Conservation (phyloP, 129 eudicot species). For the Arctium minus region DNA sequence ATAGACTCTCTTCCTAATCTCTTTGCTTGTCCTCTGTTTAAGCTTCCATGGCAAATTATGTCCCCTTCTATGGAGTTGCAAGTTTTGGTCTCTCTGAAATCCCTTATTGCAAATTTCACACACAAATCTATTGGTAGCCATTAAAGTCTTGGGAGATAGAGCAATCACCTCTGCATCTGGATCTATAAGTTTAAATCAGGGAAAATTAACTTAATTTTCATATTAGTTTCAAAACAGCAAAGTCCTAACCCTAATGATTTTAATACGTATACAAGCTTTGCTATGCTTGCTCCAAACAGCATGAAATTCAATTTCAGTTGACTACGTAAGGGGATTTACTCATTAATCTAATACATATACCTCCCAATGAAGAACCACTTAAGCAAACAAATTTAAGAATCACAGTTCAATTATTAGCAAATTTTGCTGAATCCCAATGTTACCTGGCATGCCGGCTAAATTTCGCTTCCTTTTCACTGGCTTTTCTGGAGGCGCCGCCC, state of each 20-base stretch:
- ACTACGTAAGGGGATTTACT: background rate
- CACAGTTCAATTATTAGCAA: background rate
- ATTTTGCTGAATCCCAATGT: background rate
- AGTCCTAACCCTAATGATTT: background rate
- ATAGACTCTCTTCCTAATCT: slow-evolving; percentile 79
- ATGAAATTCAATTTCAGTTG: background rate
- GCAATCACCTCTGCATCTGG: slow-evolving; percentile 99
- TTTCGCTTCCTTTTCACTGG: slow-evolving; percentile 78
- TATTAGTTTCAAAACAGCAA: background rate
- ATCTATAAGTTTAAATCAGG: slow-evolving; percentile 42
- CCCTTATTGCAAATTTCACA: slow-evolving; percentile 97
- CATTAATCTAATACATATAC: background rate
- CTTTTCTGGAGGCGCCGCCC: slow-evolving; percentile 30
- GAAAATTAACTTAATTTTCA: slow-evolving; percentile 13
- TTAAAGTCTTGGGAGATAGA: slow-evolving; percentile 81
- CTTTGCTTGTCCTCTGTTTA: slow-evolving; percentile 78
- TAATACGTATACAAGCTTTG: background rate
- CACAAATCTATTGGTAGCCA: slow-evolving; percentile 91
- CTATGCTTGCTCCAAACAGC: background rate
- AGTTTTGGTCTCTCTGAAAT: slow-evolving; percentile 91
- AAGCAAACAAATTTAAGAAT: background rate
- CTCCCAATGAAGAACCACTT: background rate
- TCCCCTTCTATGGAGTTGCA: slow-evolving; percentile 96
- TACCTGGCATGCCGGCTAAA: slow-evolving; percentile 99
- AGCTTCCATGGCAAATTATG: slow-evolving; percentile 98